Percentiles rank a stretch among this genome's conserved stretches.
Conservation (phyloP, 2,329 filamentous ascomycete species). For the Colletotrichum lupini region DNA sequence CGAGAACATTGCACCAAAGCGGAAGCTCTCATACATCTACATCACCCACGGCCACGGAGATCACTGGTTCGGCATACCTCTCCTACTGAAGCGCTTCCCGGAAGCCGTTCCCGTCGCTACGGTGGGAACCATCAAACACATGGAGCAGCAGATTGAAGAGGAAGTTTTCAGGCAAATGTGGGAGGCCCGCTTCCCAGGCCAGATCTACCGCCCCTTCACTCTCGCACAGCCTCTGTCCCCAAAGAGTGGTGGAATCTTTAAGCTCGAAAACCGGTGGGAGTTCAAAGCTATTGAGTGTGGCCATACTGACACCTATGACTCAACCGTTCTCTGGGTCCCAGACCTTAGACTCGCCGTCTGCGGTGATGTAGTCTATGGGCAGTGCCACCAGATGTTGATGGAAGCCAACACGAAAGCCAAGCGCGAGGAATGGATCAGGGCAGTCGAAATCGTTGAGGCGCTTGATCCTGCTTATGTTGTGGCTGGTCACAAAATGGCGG, state of each 20-base stretch:
- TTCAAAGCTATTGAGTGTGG: background rate
- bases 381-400: slow-evolving; percentile 47
- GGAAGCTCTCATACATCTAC: slow-evolving; percentile 48
- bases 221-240: background rate
- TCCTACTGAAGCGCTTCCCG: slow-evolving; percentile 45
- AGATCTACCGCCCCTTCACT: background rate
- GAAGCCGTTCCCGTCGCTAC: slow-evolving; percentile 2
- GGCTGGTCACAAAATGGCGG: slow-evolving; percentile 43
- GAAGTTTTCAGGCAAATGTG: background rate
- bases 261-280: background rate
- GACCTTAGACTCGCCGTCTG: slow-evolving; percentile 47
- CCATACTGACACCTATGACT: slow-evolving; percentile 30
- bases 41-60: slow-evolving; percentile 56
- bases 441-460: slow-evolving; percentile 44
- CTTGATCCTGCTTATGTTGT: slow-evolving; percentile 47
- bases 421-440: slow-evolving; percentile 45
- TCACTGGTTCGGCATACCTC: slow-evolving; percentile 50
- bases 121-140: background rate
- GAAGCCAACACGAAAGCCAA: slow-evolving; percentile 47
- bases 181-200: background rate
- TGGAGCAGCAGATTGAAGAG: background rate
- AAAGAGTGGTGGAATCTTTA: background rate
- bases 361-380: slow-evolving; percentile 52
- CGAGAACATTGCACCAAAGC: slow-evolving; percentile 41
- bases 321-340: slow-evolving; percentile 49